phyloP scores from a whole-genome alignment of 1,139 yeast genomes.

The Sugiyamaella grinbergsii region DNA sequence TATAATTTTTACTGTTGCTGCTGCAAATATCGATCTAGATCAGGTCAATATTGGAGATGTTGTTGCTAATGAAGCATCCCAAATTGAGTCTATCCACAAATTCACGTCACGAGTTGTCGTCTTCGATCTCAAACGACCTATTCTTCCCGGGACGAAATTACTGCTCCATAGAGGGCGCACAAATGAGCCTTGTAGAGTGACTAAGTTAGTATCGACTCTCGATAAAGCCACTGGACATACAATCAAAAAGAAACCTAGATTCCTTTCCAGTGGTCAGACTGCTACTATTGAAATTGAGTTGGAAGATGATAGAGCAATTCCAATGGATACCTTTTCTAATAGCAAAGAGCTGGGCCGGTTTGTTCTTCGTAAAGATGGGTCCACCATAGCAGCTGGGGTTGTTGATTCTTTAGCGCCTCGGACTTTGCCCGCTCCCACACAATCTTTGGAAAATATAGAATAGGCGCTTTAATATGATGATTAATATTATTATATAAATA shows the following conservation, averaged over 20 bases:
- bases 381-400: constrained; percentile 85
- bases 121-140: constrained; percentile 72
- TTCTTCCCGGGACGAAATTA: constrained; percentile 81
- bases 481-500: neutral
- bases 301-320: constrained; percentile 50
- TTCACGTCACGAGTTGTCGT: constrained; percentile 62
- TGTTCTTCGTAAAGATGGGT: constrained; percentile 82
- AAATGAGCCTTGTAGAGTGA: constrained; percentile 71
- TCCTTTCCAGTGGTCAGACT: constrained; percentile 68
- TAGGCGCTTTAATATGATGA: neutral
- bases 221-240: constrained; percentile 50
- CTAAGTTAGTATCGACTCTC: constrained; percentile 56
- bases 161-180: constrained; percentile 80
- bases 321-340: constrained; percentile 61
- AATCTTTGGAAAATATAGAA: neutral
- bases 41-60: constrained; percentile 75
- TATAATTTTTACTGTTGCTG: constrained; percentile 55
- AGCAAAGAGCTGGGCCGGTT: constrained; percentile 74
- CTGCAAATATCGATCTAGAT: constrained; percentile 51
- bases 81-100: constrained; percentile 51
- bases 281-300: constrained; percentile 73
- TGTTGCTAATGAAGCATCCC: constrained; percentile 53
- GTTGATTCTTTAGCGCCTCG: constrained; percentile 37
- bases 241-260: constrained; percentile 61
- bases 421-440: neutral